These are phyloP conservation scores for Phlegmacium glaucopus DNA, from an alignment of 768 basidiomycete species.

Conservation along the genomic window DNA sequence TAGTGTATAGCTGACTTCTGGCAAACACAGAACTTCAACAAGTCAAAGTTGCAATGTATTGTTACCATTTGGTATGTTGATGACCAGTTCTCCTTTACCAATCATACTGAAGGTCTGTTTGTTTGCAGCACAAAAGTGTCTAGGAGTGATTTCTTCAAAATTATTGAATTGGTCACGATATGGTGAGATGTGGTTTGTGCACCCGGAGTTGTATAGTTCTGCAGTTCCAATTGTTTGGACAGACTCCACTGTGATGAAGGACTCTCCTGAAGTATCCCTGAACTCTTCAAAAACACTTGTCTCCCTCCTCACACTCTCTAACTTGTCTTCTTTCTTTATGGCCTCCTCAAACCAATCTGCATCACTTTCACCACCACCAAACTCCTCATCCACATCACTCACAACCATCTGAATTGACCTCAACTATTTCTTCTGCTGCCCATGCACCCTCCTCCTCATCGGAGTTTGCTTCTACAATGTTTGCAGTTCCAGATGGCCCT, in stretches of 20 bases:
- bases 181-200: conserved; percentile 26
- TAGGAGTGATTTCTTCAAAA: conserved; percentile 20
- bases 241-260: not conserved
- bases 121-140: conserved; percentile 28
- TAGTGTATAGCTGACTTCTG: conserved; percentile 26
- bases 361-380: too few relatives aligned
- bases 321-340: too few relatives aligned
- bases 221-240: not conserved
- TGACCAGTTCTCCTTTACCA: conserved; percentile 25
- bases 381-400: too few relatives aligned
- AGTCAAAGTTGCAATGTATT: conserved; percentile 21
- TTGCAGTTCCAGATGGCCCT: too few relatives aligned
- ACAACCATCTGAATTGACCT: too few relatives aligned
- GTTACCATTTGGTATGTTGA: conserved; percentile 31
- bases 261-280: too few relatives aligned
- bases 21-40: conserved; percentile 33
- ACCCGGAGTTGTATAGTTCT: conserved; percentile 27
- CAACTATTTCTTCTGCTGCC: too few relatives aligned
- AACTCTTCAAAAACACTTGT: too few relatives aligned
- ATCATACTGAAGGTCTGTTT: conserved; percentile 26
- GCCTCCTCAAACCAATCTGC: too few relatives aligned
- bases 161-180: conserved; percentile 22
- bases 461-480: too few relatives aligned
- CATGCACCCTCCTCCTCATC: too few relatives aligned
- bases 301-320: too few relatives aligned